These are phyloP conservation scores for Limnanthes douglasii DNA, from an alignment of 345 rosid genomes.

Conservation along the genomic window DNA sequence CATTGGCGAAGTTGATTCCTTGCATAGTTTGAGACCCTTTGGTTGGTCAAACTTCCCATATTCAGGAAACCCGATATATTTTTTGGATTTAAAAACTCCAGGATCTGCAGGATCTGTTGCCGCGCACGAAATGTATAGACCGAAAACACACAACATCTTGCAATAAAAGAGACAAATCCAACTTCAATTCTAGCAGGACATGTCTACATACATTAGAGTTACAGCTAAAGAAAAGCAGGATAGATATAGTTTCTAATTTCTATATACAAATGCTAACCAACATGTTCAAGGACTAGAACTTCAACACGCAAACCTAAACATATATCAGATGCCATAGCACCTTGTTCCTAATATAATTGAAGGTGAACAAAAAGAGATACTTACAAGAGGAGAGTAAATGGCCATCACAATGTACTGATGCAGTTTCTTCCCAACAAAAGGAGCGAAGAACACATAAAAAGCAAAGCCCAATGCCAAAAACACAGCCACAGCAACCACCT, in stretches of 20 bases:
- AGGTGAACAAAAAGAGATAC: constrained; percentile 14
- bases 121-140: constrained; percentile 75
- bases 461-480: constrained; percentile 96
- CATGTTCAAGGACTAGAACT: too few relatives aligned
- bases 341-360: too few relatives aligned
- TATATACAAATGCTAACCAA: too few relatives aligned
- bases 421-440: constrained; percentile 79
- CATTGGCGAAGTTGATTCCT: constrained; percentile 39
- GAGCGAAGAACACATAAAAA: constrained; percentile 97
- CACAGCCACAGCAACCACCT: constrained; percentile 99
- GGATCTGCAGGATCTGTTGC: constrained; percentile 88
- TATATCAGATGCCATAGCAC: too few relatives aligned
- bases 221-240: too few relatives aligned
- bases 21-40: constrained; percentile 47
- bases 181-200: background rate
- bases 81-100: constrained; percentile 64
- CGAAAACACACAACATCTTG: constrained; percentile 56
- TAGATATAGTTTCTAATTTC: too few relatives aligned
- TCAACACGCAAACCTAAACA: too few relatives aligned
- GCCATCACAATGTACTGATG: constrained; percentile 71
- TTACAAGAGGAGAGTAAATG: constrained; percentile 94
- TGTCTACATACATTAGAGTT: too few relatives aligned
- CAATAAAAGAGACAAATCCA: constrained; percentile 8
- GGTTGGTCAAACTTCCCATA: constrained; percentile 24
- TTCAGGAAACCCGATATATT: constrained; percentile 53